A percentile compares a stretch with the other conserved stretches of the same genome.
These are phyloP conservation scores for Penicillium psychrosexuale DNA, from an alignment of 2,329 filamentous ascomycete species.

Conservation along the genomic window DNA sequence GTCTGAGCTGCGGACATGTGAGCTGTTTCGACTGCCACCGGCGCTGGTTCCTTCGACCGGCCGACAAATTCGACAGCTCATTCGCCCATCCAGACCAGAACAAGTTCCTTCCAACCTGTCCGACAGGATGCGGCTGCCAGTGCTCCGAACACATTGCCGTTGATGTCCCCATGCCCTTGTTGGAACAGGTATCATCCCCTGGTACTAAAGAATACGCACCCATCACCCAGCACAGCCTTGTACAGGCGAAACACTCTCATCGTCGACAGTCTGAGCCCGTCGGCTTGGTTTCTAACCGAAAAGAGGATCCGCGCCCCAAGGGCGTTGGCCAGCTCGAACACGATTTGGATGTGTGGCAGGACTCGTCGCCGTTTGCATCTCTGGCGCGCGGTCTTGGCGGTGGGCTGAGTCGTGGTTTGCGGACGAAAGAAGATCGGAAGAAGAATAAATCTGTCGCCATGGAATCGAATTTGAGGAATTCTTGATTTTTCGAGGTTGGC, in stretches of 20 bases:
- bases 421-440: conserved; percentile 31
- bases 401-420: conserved; percentile 42
- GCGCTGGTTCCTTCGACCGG: conserved; percentile 37
- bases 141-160: conserved; percentile 41
- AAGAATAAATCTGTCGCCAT: conserved; percentile 23
- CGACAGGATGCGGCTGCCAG: conserved; percentile 48
- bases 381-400: conserved; percentile 43
- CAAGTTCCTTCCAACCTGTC: conserved; percentile 35
- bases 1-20: conserved; percentile 48
- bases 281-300: conserved; percentile 10
- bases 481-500: neutral
- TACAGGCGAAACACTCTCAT: conserved; percentile 21
- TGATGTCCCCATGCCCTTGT: conserved; percentile 32
- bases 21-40: conserved; percentile 46
- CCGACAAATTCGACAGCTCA: conserved; percentile 13
- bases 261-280: conserved; percentile 20
- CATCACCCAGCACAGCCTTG: neutral
- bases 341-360: conserved; percentile 38
- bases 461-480: conserved; percentile 8
- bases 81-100: conserved; percentile 11
- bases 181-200: conserved; percentile 20
- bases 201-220: neutral
- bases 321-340: conserved; percentile 30
- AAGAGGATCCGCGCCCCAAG: conserved; percentile 14
- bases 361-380: conserved; percentile 37